Evolutionary conservation across 192 early-diverging fungal genomes (phyloP), one percentile per base, ranked within the genome.

Genomic region (Entomortierella beljakovae): DNA sequence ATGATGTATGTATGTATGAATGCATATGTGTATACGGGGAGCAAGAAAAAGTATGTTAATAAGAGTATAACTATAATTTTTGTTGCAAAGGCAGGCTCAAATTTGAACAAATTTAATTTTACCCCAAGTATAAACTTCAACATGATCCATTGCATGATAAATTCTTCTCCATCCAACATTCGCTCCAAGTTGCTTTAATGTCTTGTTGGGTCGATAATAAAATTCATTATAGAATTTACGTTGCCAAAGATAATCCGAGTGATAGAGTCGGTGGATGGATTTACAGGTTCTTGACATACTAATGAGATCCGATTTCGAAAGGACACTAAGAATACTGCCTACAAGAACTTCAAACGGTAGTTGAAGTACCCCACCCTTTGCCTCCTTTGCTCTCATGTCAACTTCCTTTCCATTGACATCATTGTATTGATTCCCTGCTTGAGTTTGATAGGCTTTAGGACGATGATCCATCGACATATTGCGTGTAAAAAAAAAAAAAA

Each of bases 111-210:
- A n/a, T n/a, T n/a, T n/a, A n/a, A n/a, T n/a, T 43, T 57, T 77
- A 77, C 74, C 74, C 74, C 74, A 77, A 25, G 74, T 64, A 52
- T 77, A 77, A 11, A 77, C 74, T 23, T 77, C 74, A 4, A 77
- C 66, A 22, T 61, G 74, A 37, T 69, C 54, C 74, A 77, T 77
- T 3, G 74, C 74, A 46, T 77, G 60, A 31, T 77, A 77, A 16
- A 77, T 49, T 10, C 74, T 40, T 23, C 58, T 68, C 74, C 74
- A 77, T 16, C 50, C 50, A n/a, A 65, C 74, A 18, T 54, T 23
- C 1, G 49, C 50, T 28, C 66, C 74, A 3, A 68, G 25, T 13
- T 62, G 65, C 5, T 23, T 15, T 46, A 77, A 6, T 1, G 54
- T 43, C 29, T 37, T 67, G 32, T 20, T 32, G 9, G 60, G 65